Evolutionary conservation across 1,284 basidiomycete species (phyloP), one percentile per base, ranked within the genome.

Genomic region (Meripilus lineatus): DNA sequence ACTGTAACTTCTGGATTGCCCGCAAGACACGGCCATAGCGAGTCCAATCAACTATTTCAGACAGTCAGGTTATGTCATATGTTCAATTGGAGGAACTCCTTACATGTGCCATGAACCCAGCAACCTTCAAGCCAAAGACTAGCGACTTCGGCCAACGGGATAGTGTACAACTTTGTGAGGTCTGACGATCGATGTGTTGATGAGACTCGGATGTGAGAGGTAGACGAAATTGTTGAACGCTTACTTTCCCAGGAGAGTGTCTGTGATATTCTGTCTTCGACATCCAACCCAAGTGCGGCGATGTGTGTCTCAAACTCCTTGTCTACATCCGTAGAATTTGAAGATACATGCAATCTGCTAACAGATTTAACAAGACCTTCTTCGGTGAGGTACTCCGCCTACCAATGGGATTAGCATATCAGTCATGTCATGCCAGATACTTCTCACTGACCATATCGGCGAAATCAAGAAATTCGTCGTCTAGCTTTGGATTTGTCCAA

Each of bases 121-220:
- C 78, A 84, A 38, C 72, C 72, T 37, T 75, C 70, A 36, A 79
- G 59, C 77, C 81, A 81, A 51, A 78, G 75, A 5, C 63, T 63
- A 15, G 72, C 62, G 48, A n/a, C n/a, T n/a, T n/a, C n/a, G n/a
- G n/a, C n/a, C n/a, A n/a, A n/a, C n/a, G n/a, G n/a, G n/a, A n/a
- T n/a, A n/a, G n/a, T n/a, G n/a, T n/a, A n/a, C n/a, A n/a, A n/a
- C n/a, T n/a, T n/a, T n/a, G n/a, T n/a, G n/a, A n/a, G n/a, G n/a
- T n/a, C n/a, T n/a, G n/a, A n/a, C n/a, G n/a, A n/a, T n/a, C n/a
- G n/a, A n/a, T n/a, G n/a, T n/a, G n/a, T n/a, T n/a, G n/a, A n/a
- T n/a, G 20, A 26, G n/a, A 1, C 15, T 38, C 5, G 17, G 20
- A 13, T 32, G 43, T 36, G n/a, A 37, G 23, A 15, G 6, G 3